phyloP scores from a whole-genome alignment of 78 protist genomes.

The Cavenderia fasciculata region DNA sequence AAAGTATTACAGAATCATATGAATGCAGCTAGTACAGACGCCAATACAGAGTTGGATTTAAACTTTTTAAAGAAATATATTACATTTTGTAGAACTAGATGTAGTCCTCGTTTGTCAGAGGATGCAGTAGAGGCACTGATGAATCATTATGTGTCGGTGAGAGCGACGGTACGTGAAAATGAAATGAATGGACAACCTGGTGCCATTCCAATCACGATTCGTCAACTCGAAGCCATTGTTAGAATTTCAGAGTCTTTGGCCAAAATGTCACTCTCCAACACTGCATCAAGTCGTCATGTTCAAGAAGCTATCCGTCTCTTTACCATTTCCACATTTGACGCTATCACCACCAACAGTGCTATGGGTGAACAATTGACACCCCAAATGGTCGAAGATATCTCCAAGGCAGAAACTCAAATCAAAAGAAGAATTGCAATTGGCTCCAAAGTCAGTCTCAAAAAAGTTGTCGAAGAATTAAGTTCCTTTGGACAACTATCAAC shows the following conservation, averaged over 20 bases:
- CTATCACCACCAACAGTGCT: constrained; percentile 41
- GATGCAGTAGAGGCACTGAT: constrained; percentile 82
- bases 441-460: neutral
- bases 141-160: constrained; percentile 64
- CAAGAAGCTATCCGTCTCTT: constrained; percentile 90
- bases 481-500: neutral
- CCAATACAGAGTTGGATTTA: neutral
- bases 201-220: constrained; percentile 83
- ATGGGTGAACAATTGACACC: constrained; percentile 37
- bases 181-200: neutral
- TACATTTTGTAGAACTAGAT: constrained; percentile 74
- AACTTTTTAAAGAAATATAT: constrained; percentile 83
- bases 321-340: constrained; percentile 85
- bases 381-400: constrained; percentile 33
- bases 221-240: constrained; percentile 94
- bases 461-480: neutral
- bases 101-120: constrained; percentile 89
- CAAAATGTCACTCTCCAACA: constrained; percentile 73
- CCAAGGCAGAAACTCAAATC: constrained; percentile 42
- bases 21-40: neutral
- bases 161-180: constrained; percentile 46
- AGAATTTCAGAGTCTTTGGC: constrained; percentile 93
- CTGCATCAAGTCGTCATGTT: constrained; percentile 76
- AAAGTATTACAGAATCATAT: constrained; percentile 47
- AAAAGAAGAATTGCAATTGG: constrained; percentile 75